Conservation (phyloP, 2,329 filamentous ascomycete species). For the Calonectria hawksworthii region DNA sequence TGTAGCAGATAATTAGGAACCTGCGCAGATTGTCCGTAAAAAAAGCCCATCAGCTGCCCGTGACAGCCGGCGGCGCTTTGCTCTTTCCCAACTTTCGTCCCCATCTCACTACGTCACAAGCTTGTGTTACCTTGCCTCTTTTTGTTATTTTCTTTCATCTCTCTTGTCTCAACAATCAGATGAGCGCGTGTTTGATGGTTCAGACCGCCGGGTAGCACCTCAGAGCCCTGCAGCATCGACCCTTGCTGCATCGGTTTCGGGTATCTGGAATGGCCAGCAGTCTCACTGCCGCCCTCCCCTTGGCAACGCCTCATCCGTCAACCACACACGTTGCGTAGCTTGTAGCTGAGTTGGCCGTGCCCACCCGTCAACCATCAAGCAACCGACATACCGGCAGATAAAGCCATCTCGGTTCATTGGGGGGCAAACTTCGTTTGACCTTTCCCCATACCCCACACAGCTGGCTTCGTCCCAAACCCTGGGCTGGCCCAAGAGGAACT, state of each 20-base stretch:
- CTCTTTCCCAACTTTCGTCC: background rate
- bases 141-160: background rate
- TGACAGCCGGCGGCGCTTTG: background rate
- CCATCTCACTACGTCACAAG: background rate
- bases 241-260: constrained; percentile 1
- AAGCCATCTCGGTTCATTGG: background rate
- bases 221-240: background rate
- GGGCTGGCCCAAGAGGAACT: background rate
- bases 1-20: background rate
- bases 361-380: background rate
- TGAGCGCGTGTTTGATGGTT: background rate
- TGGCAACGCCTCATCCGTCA: background rate
- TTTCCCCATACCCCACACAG: background rate
- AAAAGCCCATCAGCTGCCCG: background rate
- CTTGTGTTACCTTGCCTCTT: background rate
- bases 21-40: background rate
- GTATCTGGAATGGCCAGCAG: constrained; percentile 10
- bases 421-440: background rate
- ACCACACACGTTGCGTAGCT: background rate
- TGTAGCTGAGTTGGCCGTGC: background rate
- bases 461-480: background rate
- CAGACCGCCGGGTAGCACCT: background rate
- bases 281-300: background rate
- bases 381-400: background rate
- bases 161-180: background rate